Conservation (phyloP, 441 rosid species). For the Flueggea neowawraea region DNA sequence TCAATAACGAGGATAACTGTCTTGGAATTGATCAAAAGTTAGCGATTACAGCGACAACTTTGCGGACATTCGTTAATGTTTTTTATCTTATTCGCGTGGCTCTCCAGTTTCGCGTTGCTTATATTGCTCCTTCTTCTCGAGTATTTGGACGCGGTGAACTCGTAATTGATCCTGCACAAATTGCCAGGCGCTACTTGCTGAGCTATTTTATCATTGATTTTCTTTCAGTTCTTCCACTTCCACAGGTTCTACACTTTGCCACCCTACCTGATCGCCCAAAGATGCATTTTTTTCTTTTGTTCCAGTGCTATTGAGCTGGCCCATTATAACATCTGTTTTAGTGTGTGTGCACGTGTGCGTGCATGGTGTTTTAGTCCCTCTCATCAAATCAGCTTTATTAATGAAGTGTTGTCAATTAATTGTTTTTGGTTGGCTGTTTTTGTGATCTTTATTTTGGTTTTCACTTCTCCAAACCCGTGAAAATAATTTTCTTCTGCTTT, state of each 20-base stretch:
- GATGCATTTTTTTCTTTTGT: too few relatives aligned
- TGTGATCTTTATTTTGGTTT: too few relatives aligned
- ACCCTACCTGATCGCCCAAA: too few relatives aligned
- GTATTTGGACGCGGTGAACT: constrained; percentile 99
- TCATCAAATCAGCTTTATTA: too few relatives aligned
- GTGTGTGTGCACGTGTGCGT: too few relatives aligned
- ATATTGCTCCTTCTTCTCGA: constrained; percentile 93
- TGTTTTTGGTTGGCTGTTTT: too few relatives aligned
- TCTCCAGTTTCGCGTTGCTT: constrained; percentile 93
- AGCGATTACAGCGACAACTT: constrained; percentile 67
- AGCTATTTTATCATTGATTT: constrained; percentile 81
- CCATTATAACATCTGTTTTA: too few relatives aligned
- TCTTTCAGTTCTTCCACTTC: constrained; percentile 86
- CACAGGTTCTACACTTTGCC: constrained; percentile 58
- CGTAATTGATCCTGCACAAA: constrained; percentile 84
- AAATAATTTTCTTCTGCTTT: too few relatives aligned
- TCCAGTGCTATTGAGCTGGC: too few relatives aligned
- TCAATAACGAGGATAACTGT: constrained; percentile 43
- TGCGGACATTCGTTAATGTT: constrained; percentile 70
- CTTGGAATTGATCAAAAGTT: constrained; percentile 73
- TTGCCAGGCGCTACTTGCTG: constrained; percentile 82
- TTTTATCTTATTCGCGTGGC: constrained; percentile 91
- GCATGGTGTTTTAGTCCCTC: too few relatives aligned
- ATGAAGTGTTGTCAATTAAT: too few relatives aligned
- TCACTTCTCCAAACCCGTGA: too few relatives aligned